A percentile compares a stretch with the other conserved stretches of the same genome.
Evolutionary conservation across 2,329 filamentous ascomycete genomes (phyloP).

Genomic region (Fusarium sp.): DNA sequence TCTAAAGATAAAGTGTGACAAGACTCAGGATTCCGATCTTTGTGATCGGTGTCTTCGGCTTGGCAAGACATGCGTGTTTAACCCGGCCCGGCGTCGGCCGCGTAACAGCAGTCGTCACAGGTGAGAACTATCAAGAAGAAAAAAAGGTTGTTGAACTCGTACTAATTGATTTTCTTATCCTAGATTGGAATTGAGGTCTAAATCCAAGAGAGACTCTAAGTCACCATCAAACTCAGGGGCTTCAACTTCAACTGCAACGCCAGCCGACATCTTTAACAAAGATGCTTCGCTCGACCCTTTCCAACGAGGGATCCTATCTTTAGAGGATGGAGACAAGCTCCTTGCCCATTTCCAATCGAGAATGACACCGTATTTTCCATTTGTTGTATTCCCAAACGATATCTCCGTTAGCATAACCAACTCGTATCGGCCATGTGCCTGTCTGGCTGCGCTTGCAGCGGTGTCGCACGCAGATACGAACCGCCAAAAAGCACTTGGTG

Average conservation of each 20-base stretch:
- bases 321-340: constrained; percentile 25
- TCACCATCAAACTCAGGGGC: constrained; percentile 15
- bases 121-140: constrained; percentile 6
- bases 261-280: neutral
- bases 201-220: constrained; percentile 1
- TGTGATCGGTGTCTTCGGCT: constrained; percentile 50
- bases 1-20: constrained; percentile 49
- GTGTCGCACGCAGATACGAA: constrained; percentile 30
- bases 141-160: too few species aligned
- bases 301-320: constrained; percentile 24
- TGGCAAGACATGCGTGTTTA: constrained; percentile 48
- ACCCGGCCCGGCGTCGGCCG: constrained; percentile 42
- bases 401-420: constrained; percentile 29
- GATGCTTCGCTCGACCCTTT: constrained; percentile 40
- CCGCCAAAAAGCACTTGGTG: constrained; percentile 36
- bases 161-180: fast-evolving
- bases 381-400: constrained; percentile 41
- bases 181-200: neutral
- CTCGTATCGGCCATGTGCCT: constrained; percentile 37
- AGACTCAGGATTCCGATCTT: constrained; percentile 44
- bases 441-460: constrained; percentile 43
- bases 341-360: constrained; percentile 31
- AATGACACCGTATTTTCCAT: constrained; percentile 46
- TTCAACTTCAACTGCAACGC: neutral
- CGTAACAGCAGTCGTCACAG: constrained; percentile 22